Evolutionary conservation across 2,329 filamentous ascomycete species (phyloP).

Genomic region (Trichoderma endophyticum): DNA sequence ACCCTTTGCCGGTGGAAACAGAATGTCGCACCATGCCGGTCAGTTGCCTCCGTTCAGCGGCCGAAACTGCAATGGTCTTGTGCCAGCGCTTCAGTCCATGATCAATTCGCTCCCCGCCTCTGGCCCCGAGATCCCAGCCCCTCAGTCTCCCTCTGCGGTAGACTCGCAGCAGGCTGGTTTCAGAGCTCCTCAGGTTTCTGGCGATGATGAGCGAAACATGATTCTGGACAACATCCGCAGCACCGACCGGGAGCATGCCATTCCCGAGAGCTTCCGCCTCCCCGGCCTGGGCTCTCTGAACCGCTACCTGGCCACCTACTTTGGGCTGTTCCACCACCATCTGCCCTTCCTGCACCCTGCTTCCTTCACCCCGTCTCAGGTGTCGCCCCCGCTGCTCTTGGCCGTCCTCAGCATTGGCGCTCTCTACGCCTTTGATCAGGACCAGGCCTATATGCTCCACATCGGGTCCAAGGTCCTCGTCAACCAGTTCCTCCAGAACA

Average conservation of each 20-base stretch:
- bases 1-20: constrained; percentile 58
- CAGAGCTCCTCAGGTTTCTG: constrained; percentile 74
- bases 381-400: constrained; percentile 78
- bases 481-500: constrained; percentile 95
- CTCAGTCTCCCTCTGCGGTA: constrained; percentile 70
- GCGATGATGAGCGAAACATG: constrained; percentile 78
- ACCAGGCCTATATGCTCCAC: constrained; percentile 94
- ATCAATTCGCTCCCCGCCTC: constrained; percentile 68
- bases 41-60: constrained; percentile 69
- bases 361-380: constrained; percentile 78
- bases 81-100: constrained; percentile 67
- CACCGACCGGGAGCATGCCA: constrained; percentile 75
- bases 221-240: constrained; percentile 83
- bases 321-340: constrained; percentile 95
- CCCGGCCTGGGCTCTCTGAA: constrained; percentile 80
- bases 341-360: constrained; percentile 91
- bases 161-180: constrained; percentile 62
- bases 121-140: constrained; percentile 66
- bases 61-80: constrained; percentile 56
- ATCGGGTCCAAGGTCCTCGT: constrained; percentile 97
- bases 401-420: constrained; percentile 94
- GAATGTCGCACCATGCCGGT: constrained; percentile 54
- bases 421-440: constrained; percentile 93
- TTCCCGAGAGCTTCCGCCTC: constrained; percentile 86
- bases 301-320: constrained; percentile 91